Evolutionary conservation across 805 yeast species (phyloP).

Genomic region (Ogataea thermomethanolica): DNA sequence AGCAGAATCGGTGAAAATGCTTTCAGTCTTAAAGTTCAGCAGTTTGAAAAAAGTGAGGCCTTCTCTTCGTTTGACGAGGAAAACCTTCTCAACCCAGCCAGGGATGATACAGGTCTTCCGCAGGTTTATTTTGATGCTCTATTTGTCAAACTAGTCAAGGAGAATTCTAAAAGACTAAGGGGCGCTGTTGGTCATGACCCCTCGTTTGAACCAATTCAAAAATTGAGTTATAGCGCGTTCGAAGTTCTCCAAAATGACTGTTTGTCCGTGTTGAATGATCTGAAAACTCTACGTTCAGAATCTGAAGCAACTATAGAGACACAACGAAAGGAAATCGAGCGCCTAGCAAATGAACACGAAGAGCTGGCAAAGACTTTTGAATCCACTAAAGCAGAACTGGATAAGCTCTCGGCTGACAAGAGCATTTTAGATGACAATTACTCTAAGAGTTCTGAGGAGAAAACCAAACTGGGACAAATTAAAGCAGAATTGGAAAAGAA

Average conservation of each 20-base stretch:
- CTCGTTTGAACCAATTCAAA: conserved; percentile 60
- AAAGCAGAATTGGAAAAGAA: conserved; percentile 35
- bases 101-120: conserved; percentile 86
- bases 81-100: conserved; percentile 45
- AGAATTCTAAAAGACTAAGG: conserved; percentile 62
- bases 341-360: conserved; percentile 28
- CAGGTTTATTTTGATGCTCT: conserved; percentile 65
- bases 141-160: conserved; percentile 65
- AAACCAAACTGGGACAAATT: conserved; percentile 22
- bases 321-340: conserved; percentile 23
- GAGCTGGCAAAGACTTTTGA: conserved; percentile 31
- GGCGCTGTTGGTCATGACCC: conserved; percentile 76
- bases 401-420: conserved; percentile 30
- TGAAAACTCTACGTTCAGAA: conserved; percentile 18
- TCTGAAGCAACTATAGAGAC: conserved; percentile 14
- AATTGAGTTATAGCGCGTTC: conserved; percentile 59
- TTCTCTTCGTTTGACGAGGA: conserved; percentile 58
- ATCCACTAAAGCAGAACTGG: conserved; percentile 30
- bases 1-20: conserved; percentile 79
- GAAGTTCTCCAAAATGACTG: conserved; percentile 43
- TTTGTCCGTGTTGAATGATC: conserved; percentile 14
- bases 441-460: conserved; percentile 24
- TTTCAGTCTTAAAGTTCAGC: conserved; percentile 67
- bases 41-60: conserved; percentile 57
- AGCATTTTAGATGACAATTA: conserved; percentile 24